Percentiles rank a stretch among this genome's conserved stretches.
Conservation (phyloP, 192 early-diverging fungal species). For the Tieghemiomyces parasiticus region DNA sequence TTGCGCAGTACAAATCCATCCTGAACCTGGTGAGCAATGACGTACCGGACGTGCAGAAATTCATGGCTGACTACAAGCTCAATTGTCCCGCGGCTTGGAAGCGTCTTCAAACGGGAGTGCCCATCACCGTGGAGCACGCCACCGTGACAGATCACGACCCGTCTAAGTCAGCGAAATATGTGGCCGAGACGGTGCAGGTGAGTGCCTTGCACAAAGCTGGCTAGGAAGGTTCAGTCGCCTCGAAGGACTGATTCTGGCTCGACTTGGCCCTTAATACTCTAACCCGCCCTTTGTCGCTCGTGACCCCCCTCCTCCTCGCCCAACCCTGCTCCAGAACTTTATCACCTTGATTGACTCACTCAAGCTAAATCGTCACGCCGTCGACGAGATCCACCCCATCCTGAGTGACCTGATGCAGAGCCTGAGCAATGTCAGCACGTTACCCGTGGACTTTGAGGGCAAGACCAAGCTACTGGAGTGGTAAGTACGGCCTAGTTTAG, state of each 20-base stretch:
- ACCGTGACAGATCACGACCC: conserved; percentile 26
- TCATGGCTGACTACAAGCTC: conserved; percentile 28
- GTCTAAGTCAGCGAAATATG: conserved; percentile 52
- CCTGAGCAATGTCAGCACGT: conserved; percentile 60
- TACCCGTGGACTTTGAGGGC: conserved; percentile 69
- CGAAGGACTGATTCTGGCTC: too few relatives aligned
- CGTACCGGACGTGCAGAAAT: conserved; percentile 40
- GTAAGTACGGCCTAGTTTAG: conserved; percentile 14
- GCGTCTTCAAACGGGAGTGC: conserved; percentile 87
- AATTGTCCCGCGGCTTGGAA: conserved; percentile 74
- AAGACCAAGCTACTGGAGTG: conserved; percentile 74
- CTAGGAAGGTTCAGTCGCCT: too few relatives aligned
- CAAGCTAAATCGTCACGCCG: conserved; percentile 64
- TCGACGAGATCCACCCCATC: conserved; percentile 82
- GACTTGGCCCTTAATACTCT: too few relatives aligned
- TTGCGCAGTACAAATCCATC: conserved; percentile 83
- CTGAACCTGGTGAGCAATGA: conserved; percentile 42
- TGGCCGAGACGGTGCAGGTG: conserved; percentile 64
- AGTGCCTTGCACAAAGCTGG: too few relatives aligned
- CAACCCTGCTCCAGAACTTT: too few relatives aligned
- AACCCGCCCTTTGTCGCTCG: too few relatives aligned
- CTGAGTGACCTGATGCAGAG: conserved; percentile 74
- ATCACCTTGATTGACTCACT: conserved; percentile 88
- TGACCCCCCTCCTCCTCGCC: too few relatives aligned
- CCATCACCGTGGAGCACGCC: conserved; percentile 87